These are phyloP conservation scores for Capsicum rhomboideum DNA, from an alignment of 257 asterid species.

Conservation along the genomic window DNA sequence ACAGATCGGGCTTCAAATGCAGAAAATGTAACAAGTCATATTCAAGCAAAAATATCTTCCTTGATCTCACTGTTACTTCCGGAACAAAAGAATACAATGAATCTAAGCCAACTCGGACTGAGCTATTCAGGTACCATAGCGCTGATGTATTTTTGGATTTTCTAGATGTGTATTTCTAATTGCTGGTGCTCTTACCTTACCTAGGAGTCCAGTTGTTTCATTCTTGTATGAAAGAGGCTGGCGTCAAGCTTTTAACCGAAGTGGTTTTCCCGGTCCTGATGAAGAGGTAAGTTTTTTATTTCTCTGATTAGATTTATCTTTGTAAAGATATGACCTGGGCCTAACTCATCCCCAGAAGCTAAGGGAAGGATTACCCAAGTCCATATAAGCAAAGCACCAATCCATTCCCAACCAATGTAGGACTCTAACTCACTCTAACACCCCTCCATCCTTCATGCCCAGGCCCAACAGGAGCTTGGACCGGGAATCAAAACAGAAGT, in stretches of 20 bases:
- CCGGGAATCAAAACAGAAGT: too few relatives aligned
- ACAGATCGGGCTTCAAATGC: conserved; percentile 90
- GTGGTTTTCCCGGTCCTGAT: too few relatives aligned
- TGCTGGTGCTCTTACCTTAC: conserved; percentile 3
- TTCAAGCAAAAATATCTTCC: conserved; percentile 79
- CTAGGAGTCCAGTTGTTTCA: conserved; percentile 93
- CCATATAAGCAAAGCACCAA: too few relatives aligned
- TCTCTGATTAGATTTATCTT: too few relatives aligned
- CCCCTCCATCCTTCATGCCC: too few relatives aligned
- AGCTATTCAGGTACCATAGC: conserved; percentile 70
- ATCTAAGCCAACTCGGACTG: conserved; percentile 72
- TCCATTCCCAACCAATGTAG: too few relatives aligned
- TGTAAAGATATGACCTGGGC: too few relatives aligned
- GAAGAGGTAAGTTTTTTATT: too few relatives aligned
- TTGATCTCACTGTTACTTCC: conserved; percentile 88
- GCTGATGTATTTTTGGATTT: neutral
- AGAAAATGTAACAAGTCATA: conserved; percentile 70
- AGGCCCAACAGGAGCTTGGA: too few relatives aligned
- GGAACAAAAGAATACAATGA: conserved; percentile 80
- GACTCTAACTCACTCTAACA: too few relatives aligned
- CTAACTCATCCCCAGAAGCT: too few relatives aligned
- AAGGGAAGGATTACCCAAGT: too few relatives aligned
- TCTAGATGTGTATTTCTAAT: conserved; percentile 9
- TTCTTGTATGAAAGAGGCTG: conserved; percentile 95
- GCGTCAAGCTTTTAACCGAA: conserved; percentile 77